phyloP scores from a whole-genome alignment of 1,284 basidiomycete genomes.

The Wallemia mellicola region DNA sequence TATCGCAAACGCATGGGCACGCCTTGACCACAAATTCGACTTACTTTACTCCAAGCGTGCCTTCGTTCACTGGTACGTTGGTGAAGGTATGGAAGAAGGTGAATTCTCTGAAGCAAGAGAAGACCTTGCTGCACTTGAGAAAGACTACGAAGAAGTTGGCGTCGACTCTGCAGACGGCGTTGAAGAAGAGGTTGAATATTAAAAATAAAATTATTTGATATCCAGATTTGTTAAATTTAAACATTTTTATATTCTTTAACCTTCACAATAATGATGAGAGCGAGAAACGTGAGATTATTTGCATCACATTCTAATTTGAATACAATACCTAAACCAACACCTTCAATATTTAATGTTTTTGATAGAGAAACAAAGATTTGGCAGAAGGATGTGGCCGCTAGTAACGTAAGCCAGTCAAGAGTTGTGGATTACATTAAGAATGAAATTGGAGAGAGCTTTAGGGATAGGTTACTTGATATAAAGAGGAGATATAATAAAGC shows the following conservation, averaged over 20 bases:
- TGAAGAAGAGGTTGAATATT: conserved; percentile 2
- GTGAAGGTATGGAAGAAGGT: conserved; percentile 97
- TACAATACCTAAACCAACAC: conserved; percentile 1
- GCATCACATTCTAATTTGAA: not conserved
- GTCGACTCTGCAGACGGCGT: conserved; percentile 3
- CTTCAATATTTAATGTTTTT: conserved; percentile 27
- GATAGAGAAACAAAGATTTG: conserved; percentile 52
- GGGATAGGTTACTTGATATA: conserved; percentile 10
- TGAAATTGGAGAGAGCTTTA: conserved; percentile 58
- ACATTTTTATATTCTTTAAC: too few relatives aligned
- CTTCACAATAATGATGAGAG: not conserved
- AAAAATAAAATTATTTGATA: not conserved
- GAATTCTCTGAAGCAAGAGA: conserved; percentile 94
- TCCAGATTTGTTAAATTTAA: too few relatives aligned
- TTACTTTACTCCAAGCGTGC: conserved; percentile 44
- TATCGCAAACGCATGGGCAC: conserved; percentile 78
- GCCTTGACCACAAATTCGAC: conserved; percentile 97
- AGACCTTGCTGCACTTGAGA: conserved; percentile 86
- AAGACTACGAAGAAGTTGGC: conserved; percentile 20
- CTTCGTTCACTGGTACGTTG: conserved; percentile 82
- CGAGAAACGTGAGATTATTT: not conserved
- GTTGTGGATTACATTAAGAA: conserved; percentile 75
- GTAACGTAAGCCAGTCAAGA: conserved; percentile 28
- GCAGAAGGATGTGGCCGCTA: conserved; percentile 49
- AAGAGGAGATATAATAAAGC: conserved; percentile 11